Conservation (phyloP, 2,329 filamentous ascomycete species). For the Golovinomyces cichoracearum region DNA sequence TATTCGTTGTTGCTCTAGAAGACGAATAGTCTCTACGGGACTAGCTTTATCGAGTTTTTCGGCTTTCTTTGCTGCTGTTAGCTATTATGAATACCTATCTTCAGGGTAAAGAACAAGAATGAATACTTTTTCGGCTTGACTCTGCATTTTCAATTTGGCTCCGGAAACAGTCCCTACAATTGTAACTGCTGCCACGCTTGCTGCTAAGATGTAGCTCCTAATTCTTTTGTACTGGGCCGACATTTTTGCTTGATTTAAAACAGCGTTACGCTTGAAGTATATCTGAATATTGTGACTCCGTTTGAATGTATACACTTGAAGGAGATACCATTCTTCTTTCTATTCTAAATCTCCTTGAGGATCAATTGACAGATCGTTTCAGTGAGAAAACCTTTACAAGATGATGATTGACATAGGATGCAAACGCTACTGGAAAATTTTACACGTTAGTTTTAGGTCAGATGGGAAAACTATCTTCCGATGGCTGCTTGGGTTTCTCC, state of each 20-base stretch:
- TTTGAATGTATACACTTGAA: too few relatives aligned
- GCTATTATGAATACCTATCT: background rate
- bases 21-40: background rate
- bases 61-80: background rate
- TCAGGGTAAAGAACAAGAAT: background rate
- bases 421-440: too few relatives aligned
- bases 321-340: too few relatives aligned
- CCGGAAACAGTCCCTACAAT: background rate
- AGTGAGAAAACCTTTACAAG: too few relatives aligned
- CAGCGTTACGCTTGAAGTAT: too few relatives aligned
- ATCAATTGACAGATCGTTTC: too few relatives aligned
- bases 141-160: background rate
- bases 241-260: background rate
- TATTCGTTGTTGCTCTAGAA: background rate
- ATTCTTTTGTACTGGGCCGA: slow-evolving; percentile 2
- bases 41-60: background rate
- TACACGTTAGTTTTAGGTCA: too few relatives aligned
- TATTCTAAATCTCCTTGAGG: too few relatives aligned
- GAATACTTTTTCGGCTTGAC: background rate
- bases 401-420: too few relatives aligned
- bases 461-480: too few relatives aligned
- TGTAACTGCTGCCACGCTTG: background rate
- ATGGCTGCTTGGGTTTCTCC: too few relatives aligned
- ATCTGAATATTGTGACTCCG: too few relatives aligned
- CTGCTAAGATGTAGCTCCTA: background rate